Evolutionary conservation across 441 rosid species (phyloP).

Genomic region (Erodium texanum): DNA sequence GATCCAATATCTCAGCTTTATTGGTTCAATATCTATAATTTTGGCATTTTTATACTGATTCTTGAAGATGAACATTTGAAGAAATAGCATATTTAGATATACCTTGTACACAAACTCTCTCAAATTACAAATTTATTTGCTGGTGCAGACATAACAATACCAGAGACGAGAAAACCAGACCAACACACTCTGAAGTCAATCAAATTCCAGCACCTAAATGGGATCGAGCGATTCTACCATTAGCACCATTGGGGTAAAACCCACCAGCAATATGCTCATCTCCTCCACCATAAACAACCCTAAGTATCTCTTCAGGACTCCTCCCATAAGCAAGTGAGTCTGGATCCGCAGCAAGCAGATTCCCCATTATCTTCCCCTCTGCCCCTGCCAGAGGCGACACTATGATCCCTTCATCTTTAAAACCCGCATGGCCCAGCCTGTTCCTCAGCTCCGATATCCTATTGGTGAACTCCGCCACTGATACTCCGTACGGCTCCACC

Average conservation of each 20-base stretch:
- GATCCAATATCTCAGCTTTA: too few species aligned
- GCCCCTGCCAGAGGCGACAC: conserved; percentile 36
- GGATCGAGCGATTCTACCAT: conserved; percentile 53
- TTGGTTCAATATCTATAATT: too few species aligned
- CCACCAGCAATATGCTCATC: conserved; percentile 59
- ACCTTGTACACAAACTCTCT: background rate
- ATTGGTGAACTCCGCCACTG: conserved; percentile 59
- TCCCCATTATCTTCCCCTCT: conserved; percentile 45
- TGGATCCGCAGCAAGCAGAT: conserved; percentile 53
- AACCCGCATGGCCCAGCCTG: conserved; percentile 37
- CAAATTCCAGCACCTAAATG: conserved; percentile 18
- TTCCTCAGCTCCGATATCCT: conserved; percentile 53
- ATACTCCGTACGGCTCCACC: conserved; percentile 44
- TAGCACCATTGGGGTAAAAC: conserved; percentile 63
- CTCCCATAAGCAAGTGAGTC: conserved; percentile 44
- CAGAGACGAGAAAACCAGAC: too few species aligned
- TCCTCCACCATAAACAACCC: conserved; percentile 68
- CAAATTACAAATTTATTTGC: background rate
- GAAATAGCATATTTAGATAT: too few species aligned
- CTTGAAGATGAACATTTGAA: background rate
- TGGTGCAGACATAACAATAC: background rate
- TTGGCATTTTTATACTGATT: too few species aligned
- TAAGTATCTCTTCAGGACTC: conserved; percentile 54
- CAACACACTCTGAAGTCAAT: too few species aligned
- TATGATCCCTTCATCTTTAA: conserved; percentile 63